Percentiles rank a stretch among this genome's conserved stretches.
These are phyloP conservation scores for Pyrenopolyporus hunteri DNA, from an alignment of 495 filamentous ascomycete genomes.

Conservation along the genomic window DNA sequence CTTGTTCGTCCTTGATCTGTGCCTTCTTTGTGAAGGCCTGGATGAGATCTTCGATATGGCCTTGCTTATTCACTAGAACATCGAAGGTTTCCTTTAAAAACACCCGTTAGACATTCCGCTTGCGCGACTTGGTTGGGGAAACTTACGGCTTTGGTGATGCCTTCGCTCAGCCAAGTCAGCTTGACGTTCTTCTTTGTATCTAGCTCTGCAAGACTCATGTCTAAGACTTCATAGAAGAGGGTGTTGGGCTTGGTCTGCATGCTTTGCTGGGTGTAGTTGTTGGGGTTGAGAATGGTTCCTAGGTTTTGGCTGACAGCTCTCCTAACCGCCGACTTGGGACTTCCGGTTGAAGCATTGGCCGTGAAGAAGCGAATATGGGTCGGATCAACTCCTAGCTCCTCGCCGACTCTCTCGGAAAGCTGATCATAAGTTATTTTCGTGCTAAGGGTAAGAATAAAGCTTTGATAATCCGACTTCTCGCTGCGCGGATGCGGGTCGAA, in stretches of 20 bases:
- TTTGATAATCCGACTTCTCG: conserved; percentile 56
- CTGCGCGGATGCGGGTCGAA: conserved; percentile 66
- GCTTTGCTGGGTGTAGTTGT: conserved; percentile 56
- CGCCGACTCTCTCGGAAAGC: conserved; percentile 82
- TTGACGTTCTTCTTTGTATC: conserved; percentile 88
- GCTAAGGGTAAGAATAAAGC: conserved; percentile 76
- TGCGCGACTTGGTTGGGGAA: background rate
- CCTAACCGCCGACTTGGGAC: conserved; percentile 76
- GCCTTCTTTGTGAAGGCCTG: conserved; percentile 77
- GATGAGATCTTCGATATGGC: conserved; percentile 76
- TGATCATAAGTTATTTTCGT: conserved; percentile 91
- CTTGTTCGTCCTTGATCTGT: conserved; percentile 73
- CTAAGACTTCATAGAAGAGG: conserved; percentile 88
- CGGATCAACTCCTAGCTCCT: conserved; percentile 74
- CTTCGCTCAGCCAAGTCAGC: conserved; percentile 84
- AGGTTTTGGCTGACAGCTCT: conserved; percentile 68
- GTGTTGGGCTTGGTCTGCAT: conserved; percentile 74
- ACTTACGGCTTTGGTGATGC: conserved; percentile 84
- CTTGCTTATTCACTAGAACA: conserved; percentile 82
- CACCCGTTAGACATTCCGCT: conserved; percentile 36
- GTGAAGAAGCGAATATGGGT: conserved; percentile 92
- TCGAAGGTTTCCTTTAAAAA: conserved; percentile 70
- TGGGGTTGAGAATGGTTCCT: conserved; percentile 70
- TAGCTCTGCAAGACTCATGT: conserved; percentile 89
- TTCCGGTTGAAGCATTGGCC: conserved; percentile 73